A percentile compares a stretch with the other conserved stretches of the same genome.
Conservation (phyloP, 2,329 filamentous ascomycete genomes). For the Microthyrium microscopicum region DNA sequence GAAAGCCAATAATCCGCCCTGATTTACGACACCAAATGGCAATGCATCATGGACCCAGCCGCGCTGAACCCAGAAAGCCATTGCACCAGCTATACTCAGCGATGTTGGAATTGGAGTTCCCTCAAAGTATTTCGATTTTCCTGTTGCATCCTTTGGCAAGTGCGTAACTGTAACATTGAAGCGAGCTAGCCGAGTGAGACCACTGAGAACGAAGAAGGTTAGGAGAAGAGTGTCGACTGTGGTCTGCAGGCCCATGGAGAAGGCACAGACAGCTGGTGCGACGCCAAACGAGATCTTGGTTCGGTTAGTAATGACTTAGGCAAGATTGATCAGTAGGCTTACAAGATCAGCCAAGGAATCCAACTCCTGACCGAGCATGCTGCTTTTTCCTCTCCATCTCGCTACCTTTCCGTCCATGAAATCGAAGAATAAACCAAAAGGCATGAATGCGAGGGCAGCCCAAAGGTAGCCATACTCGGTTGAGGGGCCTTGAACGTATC, state of each 20-base stretch:
- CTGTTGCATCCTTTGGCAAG: slow-evolving; percentile 78
- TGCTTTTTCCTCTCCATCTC: slow-evolving; percentile 91
- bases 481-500: slow-evolving; percentile 63
- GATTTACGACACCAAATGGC: slow-evolving; percentile 55
- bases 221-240: slow-evolving; percentile 65
- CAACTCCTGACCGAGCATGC: slow-evolving; percentile 92
- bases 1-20: slow-evolving; percentile 57
- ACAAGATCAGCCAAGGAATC: slow-evolving; percentile 92
- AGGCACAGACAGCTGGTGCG: slow-evolving; percentile 71
- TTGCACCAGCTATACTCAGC: slow-evolving; percentile 49
- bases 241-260: slow-evolving; percentile 77
- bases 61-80: slow-evolving; percentile 77
- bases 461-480: slow-evolving; percentile 54
- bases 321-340: slow-evolving; percentile 13
- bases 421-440: slow-evolving; percentile 90
- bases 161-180: slow-evolving; percentile 92
- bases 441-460: slow-evolving; percentile 71
- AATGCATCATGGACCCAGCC: slow-evolving; percentile 65
- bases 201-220: slow-evolving; percentile 84
- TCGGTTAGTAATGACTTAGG: not conserved
- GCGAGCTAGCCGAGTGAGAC: slow-evolving; percentile 78
- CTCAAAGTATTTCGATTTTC: slow-evolving; percentile 93
- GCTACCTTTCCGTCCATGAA: slow-evolving; percentile 96
- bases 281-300: slow-evolving; percentile 84
- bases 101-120: slow-evolving; percentile 89